Evolutionary conservation across 2,329 filamentous ascomycete genomes (phyloP), one percentile per base, ranked within the genome.

Genomic region (Xylaria sp.): DNA sequence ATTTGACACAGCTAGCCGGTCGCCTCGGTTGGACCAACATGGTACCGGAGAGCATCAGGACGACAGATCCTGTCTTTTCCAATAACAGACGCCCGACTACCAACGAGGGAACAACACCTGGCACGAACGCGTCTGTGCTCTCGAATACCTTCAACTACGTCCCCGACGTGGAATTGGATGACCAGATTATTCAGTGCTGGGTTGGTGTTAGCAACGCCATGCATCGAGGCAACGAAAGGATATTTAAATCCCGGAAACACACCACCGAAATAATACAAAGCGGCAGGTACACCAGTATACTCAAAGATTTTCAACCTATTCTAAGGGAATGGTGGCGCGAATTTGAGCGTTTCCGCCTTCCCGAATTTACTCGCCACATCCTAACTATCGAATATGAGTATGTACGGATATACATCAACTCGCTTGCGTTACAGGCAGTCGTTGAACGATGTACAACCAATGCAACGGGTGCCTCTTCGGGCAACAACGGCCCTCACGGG

Each of bases 371-470:
- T 73, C 83, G 87, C 37, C 90, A 94, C 78, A 94, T 98, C 67
- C 85, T 99, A 37, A 91, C 90, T 8, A 98, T 98, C 73, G 96
- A 99, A 82, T 98, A 96, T 77, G 94, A 98, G 77, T 98, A 98
- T 78, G 94, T 95, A 31, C 89, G 95, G 76, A 92, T 98, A 60
- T 98, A 98, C 78, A 88, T 98, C 82, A 98, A 98, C 80, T 97
- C 94, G 0, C 85, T 99, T 1, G 94, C 94, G 1, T 84, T 99
- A 1, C 96, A 99, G 81, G 96, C 96, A 25, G 94, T 98, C 3
- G 94, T 98, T 6, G 95, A 98, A 81, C 89, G 94, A 69, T 97
- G 93, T 81, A 95, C 94, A 7, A 94, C 88, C 69, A 92, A 94
- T 72, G 90, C 90, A 23, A 83, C 82, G 12, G 84, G 69, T 5